phyloP scores from a whole-genome alignment of 306 rosid genomes.

The Dalbergia cochinchinensis region DNA sequence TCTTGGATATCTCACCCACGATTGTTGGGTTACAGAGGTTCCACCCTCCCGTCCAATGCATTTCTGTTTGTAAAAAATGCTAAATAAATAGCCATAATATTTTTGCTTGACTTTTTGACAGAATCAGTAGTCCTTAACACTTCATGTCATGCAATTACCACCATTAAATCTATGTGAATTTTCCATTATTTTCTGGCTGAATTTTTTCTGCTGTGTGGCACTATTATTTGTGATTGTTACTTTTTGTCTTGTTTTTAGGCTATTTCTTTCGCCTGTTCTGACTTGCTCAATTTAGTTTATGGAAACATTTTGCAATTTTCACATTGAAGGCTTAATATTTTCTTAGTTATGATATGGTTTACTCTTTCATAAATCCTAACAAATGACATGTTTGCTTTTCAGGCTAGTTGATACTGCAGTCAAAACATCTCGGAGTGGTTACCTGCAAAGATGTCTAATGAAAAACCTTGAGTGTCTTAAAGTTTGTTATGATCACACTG shows the following conservation, averaged over 20 bases:
- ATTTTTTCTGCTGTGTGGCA: not conserved
- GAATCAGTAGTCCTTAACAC: not conserved
- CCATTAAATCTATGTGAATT: not conserved
- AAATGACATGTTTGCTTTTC: slow-evolving; percentile 38
- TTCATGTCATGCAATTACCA: not conserved
- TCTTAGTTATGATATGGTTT: slow-evolving; percentile 19
- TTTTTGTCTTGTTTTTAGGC: slow-evolving; percentile 22
- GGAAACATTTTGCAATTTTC: slow-evolving; percentile 21
- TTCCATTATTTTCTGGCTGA: too few relatives aligned
- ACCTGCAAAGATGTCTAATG: slow-evolving; percentile 93
- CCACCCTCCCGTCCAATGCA: not conserved
- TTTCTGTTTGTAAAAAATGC: slow-evolving; percentile 22
- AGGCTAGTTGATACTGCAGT: slow-evolving; percentile 98
- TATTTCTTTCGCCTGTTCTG: not conserved
- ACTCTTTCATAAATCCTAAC: slow-evolving; percentile 37
- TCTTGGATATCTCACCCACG: too few relatives aligned
- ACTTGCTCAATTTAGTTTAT: slow-evolving; percentile 3
- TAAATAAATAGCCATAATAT: not conserved
- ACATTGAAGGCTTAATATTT: slow-evolving; percentile 18
- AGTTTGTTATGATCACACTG: slow-evolving; percentile 88
- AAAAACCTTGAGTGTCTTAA: slow-evolving; percentile 89
- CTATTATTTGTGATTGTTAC: not conserved
- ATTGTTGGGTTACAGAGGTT: too few relatives aligned
- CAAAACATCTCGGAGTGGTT: slow-evolving; percentile 98
- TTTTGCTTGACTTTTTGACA: not conserved